These are phyloP conservation scores for Colletotrichum sidae DNA, from an alignment of 2,329 filamentous ascomycete genomes.

Conservation along the genomic window DNA sequence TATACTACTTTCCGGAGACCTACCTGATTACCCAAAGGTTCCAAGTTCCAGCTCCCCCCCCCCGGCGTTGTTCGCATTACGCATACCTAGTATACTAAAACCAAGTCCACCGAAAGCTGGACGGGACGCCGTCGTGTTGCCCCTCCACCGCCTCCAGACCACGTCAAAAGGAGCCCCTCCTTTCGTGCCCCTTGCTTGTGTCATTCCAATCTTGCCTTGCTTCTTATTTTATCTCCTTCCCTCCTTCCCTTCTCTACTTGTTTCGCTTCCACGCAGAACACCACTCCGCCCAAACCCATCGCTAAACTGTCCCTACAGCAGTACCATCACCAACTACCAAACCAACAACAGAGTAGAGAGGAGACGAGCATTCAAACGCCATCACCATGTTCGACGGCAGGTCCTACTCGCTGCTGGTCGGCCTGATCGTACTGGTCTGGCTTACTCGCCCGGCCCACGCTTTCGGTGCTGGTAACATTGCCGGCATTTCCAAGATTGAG, in stretches of 20 bases:
- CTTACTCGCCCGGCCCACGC: constrained; percentile 77
- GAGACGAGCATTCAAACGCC: constrained; percentile 6
- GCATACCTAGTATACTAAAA: no score
- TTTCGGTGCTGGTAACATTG: constrained; percentile 92
- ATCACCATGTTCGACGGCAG: constrained; percentile 60
- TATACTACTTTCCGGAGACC: no score
- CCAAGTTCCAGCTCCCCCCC: constrained; percentile 18
- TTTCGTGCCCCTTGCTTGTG: constrained; percentile 37
- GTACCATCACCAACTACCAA: constrained; percentile 6
- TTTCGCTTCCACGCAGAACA: constrained; percentile 17
- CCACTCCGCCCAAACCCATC: constrained; percentile 20
- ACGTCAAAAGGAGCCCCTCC: constrained; percentile 31
- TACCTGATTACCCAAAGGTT: no score
- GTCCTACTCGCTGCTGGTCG: constrained; percentile 63
- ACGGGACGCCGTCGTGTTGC: constrained; percentile 17
- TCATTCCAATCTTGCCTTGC: constrained; percentile 24
- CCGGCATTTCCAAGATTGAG: constrained; percentile 81
- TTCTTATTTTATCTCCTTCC: constrained; percentile 28
- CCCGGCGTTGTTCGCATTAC: no score
- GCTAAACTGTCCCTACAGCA: constrained; percentile 24
- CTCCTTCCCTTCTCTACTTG: constrained; percentile 11
- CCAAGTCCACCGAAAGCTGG: no score
- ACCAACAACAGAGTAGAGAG: constrained; percentile 9
- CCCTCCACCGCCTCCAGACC: constrained; percentile 29
- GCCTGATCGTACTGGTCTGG: constrained; percentile 71